Evolutionary conservation across 2,329 filamentous ascomycete species (phyloP).

Genomic region (Pseudogymnoascus sp.): DNA sequence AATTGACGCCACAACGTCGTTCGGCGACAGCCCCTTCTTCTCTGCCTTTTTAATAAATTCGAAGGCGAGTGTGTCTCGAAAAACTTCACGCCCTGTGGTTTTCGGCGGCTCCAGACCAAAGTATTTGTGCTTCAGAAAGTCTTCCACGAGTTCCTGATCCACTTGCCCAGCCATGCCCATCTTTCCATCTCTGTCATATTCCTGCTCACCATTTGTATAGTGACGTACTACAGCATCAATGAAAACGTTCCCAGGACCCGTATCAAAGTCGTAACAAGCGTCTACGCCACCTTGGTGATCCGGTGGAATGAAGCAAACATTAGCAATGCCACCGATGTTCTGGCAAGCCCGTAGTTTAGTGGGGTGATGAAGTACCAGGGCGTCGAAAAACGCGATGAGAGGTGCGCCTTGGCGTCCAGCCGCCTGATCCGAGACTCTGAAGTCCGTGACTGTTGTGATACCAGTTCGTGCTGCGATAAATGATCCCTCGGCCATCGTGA

Average conservation of each 20-base stretch:
- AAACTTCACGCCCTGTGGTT: constrained; percentile 52
- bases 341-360: constrained; percentile 51
- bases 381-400: constrained; percentile 50
- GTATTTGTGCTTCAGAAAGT: constrained; percentile 44
- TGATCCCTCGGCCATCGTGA: constrained; percentile 51
- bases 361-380: constrained; percentile 47
- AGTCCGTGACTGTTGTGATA: constrained; percentile 52
- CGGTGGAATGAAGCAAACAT: constrained; percentile 52
- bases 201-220: constrained; percentile 41
- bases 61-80: constrained; percentile 48
- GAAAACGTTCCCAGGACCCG: constrained; percentile 48
- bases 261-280: constrained; percentile 44
- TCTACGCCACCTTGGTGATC: constrained; percentile 33
- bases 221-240: constrained; percentile 50
- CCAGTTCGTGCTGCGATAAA: constrained; percentile 48
- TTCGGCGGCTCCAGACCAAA: constrained; percentile 45
- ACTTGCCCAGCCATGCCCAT: constrained; percentile 43
- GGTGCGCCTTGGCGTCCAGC: constrained; percentile 48
- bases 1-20: constrained; percentile 50
- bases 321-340: constrained; percentile 55
- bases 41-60: constrained; percentile 42
- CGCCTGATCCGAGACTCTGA: constrained; percentile 48
- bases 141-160: constrained; percentile 43
- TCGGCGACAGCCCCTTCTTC: constrained; percentile 36
- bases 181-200: constrained; percentile 45